These are phyloP conservation scores for Fusarium transvaalense DNA, from an alignment of 2,329 filamentous ascomycete species.

Conservation along the genomic window DNA sequence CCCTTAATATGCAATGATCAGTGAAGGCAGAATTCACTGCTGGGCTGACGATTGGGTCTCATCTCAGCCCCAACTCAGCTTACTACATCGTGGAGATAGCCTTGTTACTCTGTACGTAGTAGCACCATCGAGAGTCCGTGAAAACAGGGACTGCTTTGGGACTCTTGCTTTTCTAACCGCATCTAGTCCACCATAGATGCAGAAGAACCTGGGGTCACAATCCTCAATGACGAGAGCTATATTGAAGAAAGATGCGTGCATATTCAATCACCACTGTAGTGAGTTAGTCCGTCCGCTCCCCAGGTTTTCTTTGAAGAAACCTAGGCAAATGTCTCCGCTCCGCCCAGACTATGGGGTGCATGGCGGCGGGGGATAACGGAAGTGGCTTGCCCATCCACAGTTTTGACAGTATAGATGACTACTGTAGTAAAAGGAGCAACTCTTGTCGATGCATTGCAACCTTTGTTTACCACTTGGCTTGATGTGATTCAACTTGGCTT, in stretches of 20 bases:
- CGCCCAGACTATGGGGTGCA: constrained; percentile 41
- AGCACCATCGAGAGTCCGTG: not conserved
- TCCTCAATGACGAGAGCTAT: not conserved
- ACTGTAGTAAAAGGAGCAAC: not conserved
- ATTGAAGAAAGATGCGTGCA: not conserved
- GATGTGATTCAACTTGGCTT: not conserved
- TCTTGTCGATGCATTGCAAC: not conserved
- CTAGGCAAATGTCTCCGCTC: constrained; percentile 14
- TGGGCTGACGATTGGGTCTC: constrained; percentile 16
- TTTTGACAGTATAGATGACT: constrained; percentile 7
- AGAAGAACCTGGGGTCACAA: constrained; percentile 15
- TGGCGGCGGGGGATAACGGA: constrained; percentile 37
- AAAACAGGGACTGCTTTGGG: constrained; percentile 20
- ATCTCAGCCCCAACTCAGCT: constrained; percentile 13
- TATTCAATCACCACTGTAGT: constrained; percentile 12
- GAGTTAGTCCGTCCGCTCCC: constrained; percentile 10
- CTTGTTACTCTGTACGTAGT: constrained; percentile 8
- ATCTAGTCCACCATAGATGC: constrained; percentile 8
- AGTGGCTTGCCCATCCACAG: constrained; percentile 26
- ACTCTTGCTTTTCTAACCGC: constrained; percentile 5
- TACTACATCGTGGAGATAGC: not conserved
- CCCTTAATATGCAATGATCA: too few relatives aligned
- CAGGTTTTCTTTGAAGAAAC: constrained; percentile 7
- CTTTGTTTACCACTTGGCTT: not conserved
- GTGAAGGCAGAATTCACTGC: constrained; percentile 10